These are phyloP conservation scores for Nemania diffusa DNA, from an alignment of 2,329 filamentous ascomycete species.

Conservation along the genomic window DNA sequence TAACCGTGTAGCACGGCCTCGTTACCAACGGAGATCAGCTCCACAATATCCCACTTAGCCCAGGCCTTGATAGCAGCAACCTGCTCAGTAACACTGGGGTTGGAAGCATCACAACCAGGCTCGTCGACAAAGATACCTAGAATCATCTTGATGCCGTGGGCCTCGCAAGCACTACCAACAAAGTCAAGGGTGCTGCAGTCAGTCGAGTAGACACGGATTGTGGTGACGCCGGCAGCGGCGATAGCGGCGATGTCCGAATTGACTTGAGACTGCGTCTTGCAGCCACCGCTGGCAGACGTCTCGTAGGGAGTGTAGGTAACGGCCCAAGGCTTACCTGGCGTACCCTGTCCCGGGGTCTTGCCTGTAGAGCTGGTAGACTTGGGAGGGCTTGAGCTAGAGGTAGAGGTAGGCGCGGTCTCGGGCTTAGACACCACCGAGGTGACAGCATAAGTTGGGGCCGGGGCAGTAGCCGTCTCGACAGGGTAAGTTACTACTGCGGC, in stretches of 20 bases:
- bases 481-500: conserved; percentile 25
- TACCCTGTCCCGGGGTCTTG: conserved; percentile 53
- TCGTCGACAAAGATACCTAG: conserved; percentile 86
- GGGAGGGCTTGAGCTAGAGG: conserved; percentile 37
- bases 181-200: conserved; percentile 85
- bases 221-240: conserved; percentile 72
- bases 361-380: conserved; percentile 50
- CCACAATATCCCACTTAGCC: conserved; percentile 78
- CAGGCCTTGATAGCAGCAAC: conserved; percentile 77
- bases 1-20: conserved; percentile 84
- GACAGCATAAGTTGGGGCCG: conserved; percentile 27
- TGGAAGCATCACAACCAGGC: conserved; percentile 66
- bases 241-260: conserved; percentile 70
- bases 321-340: conserved; percentile 68
- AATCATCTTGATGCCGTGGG: conserved; percentile 80
- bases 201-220: conserved; percentile 87
- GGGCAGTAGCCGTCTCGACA: conserved; percentile 35
- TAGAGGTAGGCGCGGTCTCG: conserved; percentile 25
- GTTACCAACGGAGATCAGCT: conserved; percentile 88
- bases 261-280: conserved; percentile 72
- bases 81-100: conserved; percentile 75
- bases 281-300: conserved; percentile 61
- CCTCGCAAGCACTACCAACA: conserved; percentile 75
- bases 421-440: conserved; percentile 21
- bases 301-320: conserved; percentile 85